phyloP scores from a whole-genome alignment of 768 basidiomycete genomes.

The Cantharellus anzutake region DNA sequence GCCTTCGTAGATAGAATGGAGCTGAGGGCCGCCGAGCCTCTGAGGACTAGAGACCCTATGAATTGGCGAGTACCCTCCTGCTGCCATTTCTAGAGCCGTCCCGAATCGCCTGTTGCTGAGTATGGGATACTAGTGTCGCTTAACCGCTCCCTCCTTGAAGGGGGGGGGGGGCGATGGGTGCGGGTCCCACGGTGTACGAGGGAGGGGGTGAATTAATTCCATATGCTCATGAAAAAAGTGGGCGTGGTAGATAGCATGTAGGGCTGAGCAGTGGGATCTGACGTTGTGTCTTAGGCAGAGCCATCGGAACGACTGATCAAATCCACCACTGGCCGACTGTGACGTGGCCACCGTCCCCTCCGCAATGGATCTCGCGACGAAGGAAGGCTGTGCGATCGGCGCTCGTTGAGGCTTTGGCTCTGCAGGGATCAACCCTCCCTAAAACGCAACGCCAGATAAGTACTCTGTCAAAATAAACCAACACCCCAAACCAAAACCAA shows the following conservation, averaged over 20 bases:
- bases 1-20: slow-evolving; percentile 3
- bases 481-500: too few species aligned
- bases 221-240: neutral
- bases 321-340: too few species aligned
- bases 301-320: too few species aligned
- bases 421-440: too few species aligned
- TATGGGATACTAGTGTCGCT: neutral
- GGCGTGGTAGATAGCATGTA: neutral
- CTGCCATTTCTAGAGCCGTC: slow-evolving; percentile 1
- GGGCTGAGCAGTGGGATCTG: neutral
- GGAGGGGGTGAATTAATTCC: slow-evolving; percentile 2
- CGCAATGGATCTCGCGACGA: too few species aligned
- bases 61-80: neutral
- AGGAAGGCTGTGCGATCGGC: too few species aligned
- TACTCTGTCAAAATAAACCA: too few species aligned
- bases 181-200: neutral
- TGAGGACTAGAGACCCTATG: neutral
- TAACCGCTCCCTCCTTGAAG: neutral
- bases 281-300: neutral
- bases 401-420: too few species aligned
- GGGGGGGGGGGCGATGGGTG: neutral
- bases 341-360: too few species aligned
- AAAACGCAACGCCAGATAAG: too few species aligned
- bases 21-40: neutral
- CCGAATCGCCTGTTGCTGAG: neutral